phyloP scores from a whole-genome alignment of 2,329 filamentous ascomycete species.

The Ramichloridium luteum region DNA sequence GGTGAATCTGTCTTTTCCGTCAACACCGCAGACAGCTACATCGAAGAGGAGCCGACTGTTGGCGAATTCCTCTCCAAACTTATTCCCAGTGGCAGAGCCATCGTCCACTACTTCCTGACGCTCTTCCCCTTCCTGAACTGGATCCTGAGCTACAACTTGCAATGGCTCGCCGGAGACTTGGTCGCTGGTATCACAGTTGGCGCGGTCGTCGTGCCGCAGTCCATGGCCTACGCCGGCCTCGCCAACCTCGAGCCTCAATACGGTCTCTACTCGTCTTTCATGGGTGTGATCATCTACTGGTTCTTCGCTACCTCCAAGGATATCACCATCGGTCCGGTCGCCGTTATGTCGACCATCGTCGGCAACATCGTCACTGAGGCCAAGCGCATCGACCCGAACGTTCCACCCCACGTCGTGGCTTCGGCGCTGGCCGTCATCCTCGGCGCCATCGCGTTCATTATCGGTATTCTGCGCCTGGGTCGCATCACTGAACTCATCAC shows the following conservation, averaged over 20 bases:
- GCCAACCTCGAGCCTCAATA: slow-evolving; percentile 71
- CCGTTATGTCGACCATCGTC: slow-evolving; percentile 84
- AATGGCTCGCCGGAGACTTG: slow-evolving; percentile 82
- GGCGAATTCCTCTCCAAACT: slow-evolving; percentile 58
- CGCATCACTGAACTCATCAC: slow-evolving; percentile 93
- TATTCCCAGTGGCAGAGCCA: slow-evolving; percentile 45
- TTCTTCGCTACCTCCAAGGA: slow-evolving; percentile 97
- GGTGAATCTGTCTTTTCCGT: slow-evolving; percentile 71
- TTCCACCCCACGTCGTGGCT: slow-evolving; percentile 56
- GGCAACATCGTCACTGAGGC: slow-evolving; percentile 67
- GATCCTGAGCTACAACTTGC: slow-evolving; percentile 76
- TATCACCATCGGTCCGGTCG: slow-evolving; percentile 93
- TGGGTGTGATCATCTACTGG: slow-evolving; percentile 92
- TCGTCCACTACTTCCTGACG: slow-evolving; percentile 50
- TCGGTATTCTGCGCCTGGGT: slow-evolving; percentile 69
- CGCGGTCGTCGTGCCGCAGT: slow-evolving; percentile 81
- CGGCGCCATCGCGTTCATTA: slow-evolving; percentile 62
- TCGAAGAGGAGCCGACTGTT: slow-evolving; percentile 68
- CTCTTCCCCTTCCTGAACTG: slow-evolving; percentile 85
- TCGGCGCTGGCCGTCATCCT: slow-evolving; percentile 66
- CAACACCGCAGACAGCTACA: slow-evolving; percentile 61
- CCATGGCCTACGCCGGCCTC: slow-evolving; percentile 86
- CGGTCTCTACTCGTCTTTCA: slow-evolving; percentile 89
- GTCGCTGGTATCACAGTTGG: slow-evolving; percentile 73
- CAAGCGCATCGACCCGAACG: slow-evolving; percentile 41